These are phyloP conservation scores for Komagataella phaffii DNA, from an alignment of 805 yeast species.

Conservation along the genomic window DNA sequence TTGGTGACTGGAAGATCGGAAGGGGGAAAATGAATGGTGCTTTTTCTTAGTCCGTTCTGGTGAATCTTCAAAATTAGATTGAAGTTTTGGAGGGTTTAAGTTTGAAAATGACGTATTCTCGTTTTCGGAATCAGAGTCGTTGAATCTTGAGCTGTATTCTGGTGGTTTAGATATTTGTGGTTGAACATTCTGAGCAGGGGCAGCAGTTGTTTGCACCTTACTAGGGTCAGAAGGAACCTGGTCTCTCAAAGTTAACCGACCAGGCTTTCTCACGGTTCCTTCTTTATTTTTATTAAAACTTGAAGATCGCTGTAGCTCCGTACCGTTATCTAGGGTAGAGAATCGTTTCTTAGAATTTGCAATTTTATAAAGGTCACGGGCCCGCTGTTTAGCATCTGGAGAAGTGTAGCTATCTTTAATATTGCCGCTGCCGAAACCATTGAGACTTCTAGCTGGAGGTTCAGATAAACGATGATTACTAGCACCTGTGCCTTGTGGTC, in stretches of 20 bases:
- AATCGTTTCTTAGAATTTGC: constrained; percentile 24
- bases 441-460: background rate
- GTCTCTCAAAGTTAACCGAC: background rate
- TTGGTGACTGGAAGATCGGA: background rate
- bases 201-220: background rate
- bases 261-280: background rate
- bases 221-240: background rate
- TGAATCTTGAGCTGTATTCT: background rate
- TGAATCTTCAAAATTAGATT: background rate
- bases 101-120: background rate
- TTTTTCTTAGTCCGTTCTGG: background rate
- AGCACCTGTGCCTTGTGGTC: background rate
- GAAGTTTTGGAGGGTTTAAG: background rate
- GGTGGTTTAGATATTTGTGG: background rate
- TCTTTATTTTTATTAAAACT: constrained; percentile 38
- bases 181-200: background rate
- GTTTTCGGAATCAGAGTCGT: background rate
- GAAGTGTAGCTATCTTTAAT: constrained; percentile 4
- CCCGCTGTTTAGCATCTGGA: constrained; percentile 19
- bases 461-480: background rate
- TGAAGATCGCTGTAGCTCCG: constrained; percentile 23
- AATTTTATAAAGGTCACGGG: constrained; percentile 40
- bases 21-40: background rate
- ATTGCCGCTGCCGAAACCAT: background rate
- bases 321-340: constrained; percentile 17